Conservation (phyloP, 2,329 filamentous ascomycete genomes). For the Orbilia oligospora region DNA sequence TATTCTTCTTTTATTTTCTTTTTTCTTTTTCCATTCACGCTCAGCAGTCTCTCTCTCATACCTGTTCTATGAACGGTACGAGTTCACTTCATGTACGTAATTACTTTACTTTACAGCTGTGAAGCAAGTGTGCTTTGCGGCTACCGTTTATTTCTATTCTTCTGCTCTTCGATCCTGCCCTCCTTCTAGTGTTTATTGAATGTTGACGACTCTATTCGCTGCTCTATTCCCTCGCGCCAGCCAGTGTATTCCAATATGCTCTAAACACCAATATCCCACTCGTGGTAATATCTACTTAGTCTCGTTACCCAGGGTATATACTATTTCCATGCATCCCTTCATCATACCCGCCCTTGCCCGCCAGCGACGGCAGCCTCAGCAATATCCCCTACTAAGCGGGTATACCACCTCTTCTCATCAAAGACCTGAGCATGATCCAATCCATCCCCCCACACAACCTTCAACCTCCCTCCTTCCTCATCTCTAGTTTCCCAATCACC, state of each 20-base stretch:
- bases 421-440: slow-evolving; percentile 74
- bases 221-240: background rate
- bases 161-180: background rate
- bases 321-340: too few species aligned
- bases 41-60: slow-evolving; percentile 14
- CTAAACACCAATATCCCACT: background rate
- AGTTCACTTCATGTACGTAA: slow-evolving; percentile 57
- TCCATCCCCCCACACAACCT: slow-evolving; percentile 73
- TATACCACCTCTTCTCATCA: slow-evolving; percentile 65
- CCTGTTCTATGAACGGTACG: slow-evolving; percentile 17
- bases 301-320: too few species aligned
- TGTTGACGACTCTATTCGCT: slow-evolving; percentile 2
- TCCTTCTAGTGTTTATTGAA: background rate
- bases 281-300: slow-evolving; percentile 11
- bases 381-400: slow-evolving; percentile 54
- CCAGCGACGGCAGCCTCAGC: slow-evolving; percentile 28
- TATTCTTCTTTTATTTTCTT: slow-evolving; percentile 40
- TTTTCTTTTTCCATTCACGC: slow-evolving; percentile 34
- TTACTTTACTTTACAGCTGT: slow-evolving; percentile 8
- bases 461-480: slow-evolving; percentile 67
- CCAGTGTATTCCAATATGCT: slow-evolving; percentile 11
- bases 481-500: slow-evolving; percentile 59
- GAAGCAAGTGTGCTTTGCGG: background rate
- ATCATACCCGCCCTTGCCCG: background rate
- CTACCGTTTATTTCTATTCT: slow-evolving; percentile 18